Conservation (phyloP, 441 rosid genomes). For the Populus hybrid region DNA sequence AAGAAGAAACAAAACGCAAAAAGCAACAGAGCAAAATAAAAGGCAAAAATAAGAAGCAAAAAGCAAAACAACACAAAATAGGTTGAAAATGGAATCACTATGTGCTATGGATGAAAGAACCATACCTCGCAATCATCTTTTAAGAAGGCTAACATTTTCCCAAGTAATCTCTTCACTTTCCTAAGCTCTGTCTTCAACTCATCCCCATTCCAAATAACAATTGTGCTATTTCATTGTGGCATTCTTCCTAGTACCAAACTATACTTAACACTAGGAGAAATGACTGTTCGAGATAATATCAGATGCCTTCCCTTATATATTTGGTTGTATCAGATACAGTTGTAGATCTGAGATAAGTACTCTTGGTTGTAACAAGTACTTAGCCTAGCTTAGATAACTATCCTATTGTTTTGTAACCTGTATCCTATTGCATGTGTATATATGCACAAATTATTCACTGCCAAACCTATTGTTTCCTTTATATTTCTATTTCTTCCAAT, state of each 20-base stretch:
- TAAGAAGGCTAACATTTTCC: background rate
- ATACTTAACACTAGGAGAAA: background rate
- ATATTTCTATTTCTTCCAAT: too few species aligned
- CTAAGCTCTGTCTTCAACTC: background rate
- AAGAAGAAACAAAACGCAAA: background rate
- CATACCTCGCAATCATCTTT: background rate
- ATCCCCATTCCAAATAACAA: background rate
- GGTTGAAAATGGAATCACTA: background rate
- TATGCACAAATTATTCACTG: too few species aligned
- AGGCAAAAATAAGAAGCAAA: background rate
- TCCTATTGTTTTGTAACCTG: too few species aligned
- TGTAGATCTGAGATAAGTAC: too few species aligned
- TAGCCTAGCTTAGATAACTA: too few species aligned
- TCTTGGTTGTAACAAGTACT: too few species aligned
- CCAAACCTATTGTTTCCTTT: too few species aligned
- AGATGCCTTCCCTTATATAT: too few species aligned
- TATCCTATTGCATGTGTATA: too few species aligned
- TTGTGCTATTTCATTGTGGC: background rate
- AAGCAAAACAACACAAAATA: background rate
- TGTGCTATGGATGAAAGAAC: background rate
- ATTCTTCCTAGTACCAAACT: background rate
- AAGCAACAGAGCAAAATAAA: background rate
- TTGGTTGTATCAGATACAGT: too few species aligned
- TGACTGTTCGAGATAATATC: too few species aligned
- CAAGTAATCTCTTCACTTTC: background rate